Base-by-base conservation (phyloP, 2,329 filamentous ascomycete genomes). In the Dactylellina cionopaga region DNA sequence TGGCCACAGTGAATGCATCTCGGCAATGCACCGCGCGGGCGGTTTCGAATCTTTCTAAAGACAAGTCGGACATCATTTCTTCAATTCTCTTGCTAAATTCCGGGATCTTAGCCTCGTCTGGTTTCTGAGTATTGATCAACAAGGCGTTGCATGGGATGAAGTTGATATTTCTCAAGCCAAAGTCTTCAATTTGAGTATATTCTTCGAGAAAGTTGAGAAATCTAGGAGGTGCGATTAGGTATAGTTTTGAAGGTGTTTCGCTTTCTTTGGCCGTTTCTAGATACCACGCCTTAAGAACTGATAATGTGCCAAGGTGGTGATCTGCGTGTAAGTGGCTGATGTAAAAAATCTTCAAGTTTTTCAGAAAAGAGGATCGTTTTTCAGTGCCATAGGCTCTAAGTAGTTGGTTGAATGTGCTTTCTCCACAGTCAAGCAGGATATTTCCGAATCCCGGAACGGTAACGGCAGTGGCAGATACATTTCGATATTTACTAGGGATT, bases 281-380 rank as follows among this genome's bases (percentile, higher is more conserved):
- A 75, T 91, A 88, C 91, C 92, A 96, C 4, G 90, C 91, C 77
- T 87, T 89, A 77, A 98, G 87, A n/a, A 98, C 83, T 4, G 88
- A 86, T n/a, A 87, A 84, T 0, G 88, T 91, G 25, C 95, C 95
- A 17, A 99, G 85, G 78, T 98, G 95, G 81, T 99, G 95, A 81
- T 99, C 95, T 3, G 95, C 95, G 80, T 99, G 95, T 74, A 96
- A 83, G 81, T 99, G 95, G 80, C 92, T 96, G 81, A 99, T 95
- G 88, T 92, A 96, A 74, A 99, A 89, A 76, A 88, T 87, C 59
- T 89, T 89, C 43, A 99, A 83, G 74, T 96, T 88, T 69, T 83
- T 85, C n/a, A 99, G 83, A 10, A 96, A 84, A n/a, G 88, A 84
- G 25, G 83, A 83, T 2, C 94, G 82, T 75, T 91, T 85, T 3